Evolutionary conservation across 805 yeast genomes (phyloP).

Genomic region (Metschnikowia hibisci): DNA sequence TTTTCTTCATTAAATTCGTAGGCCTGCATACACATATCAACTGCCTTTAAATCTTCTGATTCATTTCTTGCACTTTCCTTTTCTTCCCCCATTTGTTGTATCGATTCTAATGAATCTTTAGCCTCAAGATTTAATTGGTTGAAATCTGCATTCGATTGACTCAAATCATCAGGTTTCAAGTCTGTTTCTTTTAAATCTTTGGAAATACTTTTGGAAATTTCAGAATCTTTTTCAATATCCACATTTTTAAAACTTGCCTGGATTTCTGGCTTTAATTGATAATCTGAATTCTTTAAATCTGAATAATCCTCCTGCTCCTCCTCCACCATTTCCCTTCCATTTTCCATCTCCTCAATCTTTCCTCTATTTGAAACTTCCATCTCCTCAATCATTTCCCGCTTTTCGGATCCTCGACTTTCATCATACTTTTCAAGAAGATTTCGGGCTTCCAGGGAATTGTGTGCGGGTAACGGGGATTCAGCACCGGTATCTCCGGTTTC

Average conservation of each 20-base stretch:
- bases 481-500: neutral
- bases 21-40: conserved; percentile 1
- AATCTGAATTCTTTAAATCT: too few species aligned
- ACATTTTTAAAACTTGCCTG: neutral
- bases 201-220: neutral
- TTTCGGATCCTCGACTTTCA: neutral
- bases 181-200: too few species aligned
- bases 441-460: neutral
- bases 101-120: too few species aligned
- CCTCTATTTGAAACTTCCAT: neutral
- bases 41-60: too few species aligned
- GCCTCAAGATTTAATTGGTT: too few species aligned
- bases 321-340: neutral
- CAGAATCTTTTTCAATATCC: neutral
- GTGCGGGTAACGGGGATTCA: too few species aligned
- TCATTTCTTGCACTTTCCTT: neutral
- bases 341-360: neutral
- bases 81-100: neutral
- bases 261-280: neutral
- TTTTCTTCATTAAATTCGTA: neutral
- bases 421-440: conserved; percentile 1
- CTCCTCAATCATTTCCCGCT: neutral
- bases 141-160: too few species aligned
- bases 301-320: neutral
- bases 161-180: too few species aligned